Evolutionary conservation across 495 filamentous ascomycete species (phyloP).

Genomic region (Lophiostoma macrostomum): DNA sequence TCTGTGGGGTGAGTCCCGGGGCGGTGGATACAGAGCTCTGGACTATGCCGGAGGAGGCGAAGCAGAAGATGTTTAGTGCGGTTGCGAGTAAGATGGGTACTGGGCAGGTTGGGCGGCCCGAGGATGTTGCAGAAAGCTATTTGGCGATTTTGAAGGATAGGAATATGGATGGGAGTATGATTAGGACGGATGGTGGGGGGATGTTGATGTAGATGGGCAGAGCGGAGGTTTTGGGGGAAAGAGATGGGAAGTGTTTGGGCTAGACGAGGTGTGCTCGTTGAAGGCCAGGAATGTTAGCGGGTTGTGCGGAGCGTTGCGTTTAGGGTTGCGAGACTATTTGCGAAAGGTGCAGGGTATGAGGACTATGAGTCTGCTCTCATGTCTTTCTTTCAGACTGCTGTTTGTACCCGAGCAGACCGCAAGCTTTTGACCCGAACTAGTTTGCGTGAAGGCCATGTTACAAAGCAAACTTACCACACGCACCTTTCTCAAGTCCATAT

Average conservation of each 20-base stretch:
- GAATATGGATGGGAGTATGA: slow-evolving; percentile 34
- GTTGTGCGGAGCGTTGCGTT: too few relatives aligned
- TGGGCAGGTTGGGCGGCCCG: slow-evolving; percentile 24
- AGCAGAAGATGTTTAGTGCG: slow-evolving; percentile 21
- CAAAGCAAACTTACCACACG: too few relatives aligned
- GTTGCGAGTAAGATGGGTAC: slow-evolving; percentile 42
- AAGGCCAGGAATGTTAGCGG: too few relatives aligned
- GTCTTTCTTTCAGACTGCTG: too few relatives aligned
- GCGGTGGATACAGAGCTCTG: slow-evolving; percentile 40
- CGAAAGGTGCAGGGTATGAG: too few relatives aligned
- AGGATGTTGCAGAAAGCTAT: slow-evolving; percentile 41
- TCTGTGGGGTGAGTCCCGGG: slow-evolving; percentile 39
- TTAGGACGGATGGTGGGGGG: slow-evolving; percentile 36
- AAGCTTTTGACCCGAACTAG: too few relatives aligned
- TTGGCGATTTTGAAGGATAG: slow-evolving; percentile 36
- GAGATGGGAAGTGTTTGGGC: background rate
- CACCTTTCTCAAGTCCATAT: too few relatives aligned
- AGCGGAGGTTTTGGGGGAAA: background rate
- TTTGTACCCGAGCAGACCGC: too few relatives aligned
- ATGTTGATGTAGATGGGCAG: slow-evolving; percentile 20
- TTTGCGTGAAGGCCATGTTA: too few relatives aligned
- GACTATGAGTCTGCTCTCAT: too few relatives aligned
- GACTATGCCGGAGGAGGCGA: slow-evolving; percentile 21
- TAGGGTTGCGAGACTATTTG: too few relatives aligned
- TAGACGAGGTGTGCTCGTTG: background rate